Base-by-base conservation (phyloP, 306 rosid genomes). In the Macrotyloma uniflorum region DNA sequence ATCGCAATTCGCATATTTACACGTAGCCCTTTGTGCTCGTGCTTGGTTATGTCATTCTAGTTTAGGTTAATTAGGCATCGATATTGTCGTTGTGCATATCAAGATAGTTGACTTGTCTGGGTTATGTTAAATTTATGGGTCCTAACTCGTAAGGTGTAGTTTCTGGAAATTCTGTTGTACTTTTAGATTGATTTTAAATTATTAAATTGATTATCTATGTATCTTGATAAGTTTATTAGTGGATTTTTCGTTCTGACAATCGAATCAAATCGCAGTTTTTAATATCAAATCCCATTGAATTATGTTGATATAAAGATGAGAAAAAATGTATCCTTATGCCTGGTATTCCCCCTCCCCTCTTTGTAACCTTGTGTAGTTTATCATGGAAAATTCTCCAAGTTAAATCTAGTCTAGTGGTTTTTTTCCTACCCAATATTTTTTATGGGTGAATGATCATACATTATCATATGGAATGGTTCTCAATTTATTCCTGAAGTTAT, bases 401-500 rank as follows among this genome's bases (percentile, higher is more conserved):
- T 30, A 40, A 23, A 0, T 35, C 6, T 14, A 19, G 53, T 32
- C 30, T 59, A 24, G n/a, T 38, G 40, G 68, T 70, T 76, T 16
- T 42, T 33, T 59, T 47, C 0, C 5, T 40, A 47, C 14, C 23
- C 24, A 30, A 33, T 76, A 7, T 50, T 66, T 16, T 80, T 66
- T 47, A 71, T 71, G 66, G 5, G 64, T 15, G 49, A 30, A 32
- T 24, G 19, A 8, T 63, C 26, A 35, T 72, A 18, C 40, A 1
- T 36, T 33, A 33, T 77, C 23, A 14, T 35, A 57, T 55, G 6
- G 40, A 15, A n/a, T 35, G 3, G 66, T 24, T 33, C 65, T 63
- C 57, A 10, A 40, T 51, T 79, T 55, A 38, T 24, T 38, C 67
- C 8, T 38, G 46, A 49, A 71, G 30, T 72, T 64, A 20, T 73